Base-by-base conservation (phyloP, 768 basidiomycete species). In the Kwoniella mangroviensis region DNA sequence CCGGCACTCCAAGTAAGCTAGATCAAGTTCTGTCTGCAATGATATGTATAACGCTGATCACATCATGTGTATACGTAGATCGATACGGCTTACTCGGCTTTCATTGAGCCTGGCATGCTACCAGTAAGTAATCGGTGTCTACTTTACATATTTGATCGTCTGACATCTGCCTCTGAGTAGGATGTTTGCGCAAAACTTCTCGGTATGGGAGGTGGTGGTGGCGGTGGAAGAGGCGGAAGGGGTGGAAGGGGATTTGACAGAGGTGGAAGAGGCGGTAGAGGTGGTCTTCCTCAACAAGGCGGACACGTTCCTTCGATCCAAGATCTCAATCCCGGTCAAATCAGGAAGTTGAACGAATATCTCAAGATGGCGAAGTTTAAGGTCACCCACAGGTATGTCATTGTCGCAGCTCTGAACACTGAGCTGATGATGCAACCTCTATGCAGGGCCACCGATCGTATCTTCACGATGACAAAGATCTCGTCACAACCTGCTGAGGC, bases 71-170 rank as follows among this genome's bases (percentile, higher is more conserved):
- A 49, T 63, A 59, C 12, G 64, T 62, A 84, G 73, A 73, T 84
- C 73, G 82, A 84, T 70, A 83, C 82, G 17, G 83, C 83, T 3
- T 83, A 84, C 63, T 80, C 80, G 4, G 82, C 82, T 6, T 84
- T 84, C 67, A 67, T 81, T 34, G 63, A 74, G 26, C 71, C 78
- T 11, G 83, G 83, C n/a, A 73, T 71, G 22, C 66, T 82, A 12
- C 65, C 71, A 62, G 77, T 78, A 28, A 70, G 75, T 26, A 34
- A 17, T 11, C 13, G 3, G 41, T n/a, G 17, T 57, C 24, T 5
- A 54, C 24, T 21, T 69, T 28, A 13, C 40, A 22, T 19, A 28
- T 42, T 34, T 21, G n/a, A 22, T 54, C 49, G 43, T 28, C 34
- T 72, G 62, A 65, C 67, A 45, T n/a, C 15, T 26, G 34, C 28